These are phyloP conservation scores for Amylocarpus encephaloides DNA, from an alignment of 2,329 filamentous ascomycete genomes.

Conservation along the genomic window DNA sequence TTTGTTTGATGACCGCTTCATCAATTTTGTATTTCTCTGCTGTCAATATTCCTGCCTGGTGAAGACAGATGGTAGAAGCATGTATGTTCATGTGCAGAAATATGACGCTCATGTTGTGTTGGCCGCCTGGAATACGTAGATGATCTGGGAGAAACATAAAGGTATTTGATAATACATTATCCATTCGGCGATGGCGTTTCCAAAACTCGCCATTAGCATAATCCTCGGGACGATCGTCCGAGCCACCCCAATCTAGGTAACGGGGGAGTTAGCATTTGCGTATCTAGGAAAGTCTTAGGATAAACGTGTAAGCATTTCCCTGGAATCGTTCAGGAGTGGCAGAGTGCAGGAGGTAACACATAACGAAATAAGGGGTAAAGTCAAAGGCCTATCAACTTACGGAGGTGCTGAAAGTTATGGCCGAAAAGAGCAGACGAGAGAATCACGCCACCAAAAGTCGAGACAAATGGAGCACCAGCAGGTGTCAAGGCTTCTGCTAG, in stretches of 20 bases:
- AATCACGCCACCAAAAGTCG: conserved; percentile 65
- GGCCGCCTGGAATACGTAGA: conserved; percentile 63
- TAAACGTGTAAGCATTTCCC: no score
- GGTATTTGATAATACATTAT: conserved; percentile 71
- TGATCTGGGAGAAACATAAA: conserved; percentile 72
- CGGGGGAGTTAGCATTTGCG: no score
- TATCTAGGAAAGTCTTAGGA: no score
- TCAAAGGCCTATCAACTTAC: no score
- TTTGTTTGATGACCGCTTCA: conserved; percentile 58
- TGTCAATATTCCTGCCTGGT: conserved; percentile 82
- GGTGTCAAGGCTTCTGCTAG: conserved; percentile 54
- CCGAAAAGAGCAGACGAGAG: conserved; percentile 76
- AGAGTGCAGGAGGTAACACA: no score
- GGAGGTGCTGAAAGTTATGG: conserved; percentile 72
- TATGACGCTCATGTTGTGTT: conserved; percentile 65
- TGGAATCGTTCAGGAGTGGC: no score
- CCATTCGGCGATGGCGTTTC: conserved; percentile 76
- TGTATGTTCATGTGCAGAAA: conserved; percentile 87
- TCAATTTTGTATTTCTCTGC: conserved; percentile 66
- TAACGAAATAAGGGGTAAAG: no score
- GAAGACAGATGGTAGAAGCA: conserved; percentile 79
- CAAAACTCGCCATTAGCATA: conserved; percentile 73
- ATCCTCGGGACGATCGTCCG: conserved; percentile 67
- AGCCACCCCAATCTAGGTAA: conserved; percentile 62
- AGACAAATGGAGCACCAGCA: conserved; percentile 51